Conservation (phyloP, 768 basidiomycete species). For the Naganishia onofrii region DNA sequence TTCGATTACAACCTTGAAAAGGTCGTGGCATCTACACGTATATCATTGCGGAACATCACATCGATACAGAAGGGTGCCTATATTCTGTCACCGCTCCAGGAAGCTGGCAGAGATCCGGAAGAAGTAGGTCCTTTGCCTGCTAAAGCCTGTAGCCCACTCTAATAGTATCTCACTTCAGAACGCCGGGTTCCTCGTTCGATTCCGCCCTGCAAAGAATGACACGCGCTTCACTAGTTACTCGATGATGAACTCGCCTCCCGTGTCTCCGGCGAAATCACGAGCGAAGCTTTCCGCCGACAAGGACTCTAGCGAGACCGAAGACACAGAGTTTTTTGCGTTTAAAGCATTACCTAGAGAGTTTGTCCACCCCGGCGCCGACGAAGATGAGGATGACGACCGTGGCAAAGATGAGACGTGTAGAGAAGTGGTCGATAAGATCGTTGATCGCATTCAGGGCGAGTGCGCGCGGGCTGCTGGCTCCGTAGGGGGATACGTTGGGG, state of each 20-base stretch:
- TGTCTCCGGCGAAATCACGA: slow-evolving; percentile 7
- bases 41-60: slow-evolving; percentile 77
- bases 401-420: slow-evolving; percentile 59
- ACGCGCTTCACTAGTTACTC: slow-evolving; percentile 83
- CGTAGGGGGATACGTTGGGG: slow-evolving; percentile 50
- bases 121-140: slow-evolving; percentile 55
- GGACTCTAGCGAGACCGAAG: background rate
- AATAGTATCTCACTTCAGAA: slow-evolving; percentile 55
- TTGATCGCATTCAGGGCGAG: slow-evolving; percentile 66
- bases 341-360: slow-evolving; percentile 52
- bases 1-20: slow-evolving; percentile 92
- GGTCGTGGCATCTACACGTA: slow-evolving; percentile 81
- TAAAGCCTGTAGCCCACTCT: background rate
- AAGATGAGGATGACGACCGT: slow-evolving; percentile 37
- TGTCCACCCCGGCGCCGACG: slow-evolving; percentile 32
- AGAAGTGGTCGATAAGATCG: slow-evolving; percentile 73
- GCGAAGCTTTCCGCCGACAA: background rate
- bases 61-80: slow-evolving; percentile 86
- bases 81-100: slow-evolving; percentile 88
- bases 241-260: slow-evolving; percentile 62
- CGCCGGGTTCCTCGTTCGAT: slow-evolving; percentile 79
- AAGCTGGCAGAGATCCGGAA: slow-evolving; percentile 77
- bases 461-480: slow-evolving; percentile 60
- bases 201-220: slow-evolving; percentile 67
- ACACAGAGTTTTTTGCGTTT: slow-evolving; percentile 54